Evolutionary conservation across 2,329 filamentous ascomycete species (phyloP), one percentile per base, ranked within the genome.

Genomic region (Pochonia chlamydosporia): DNA sequence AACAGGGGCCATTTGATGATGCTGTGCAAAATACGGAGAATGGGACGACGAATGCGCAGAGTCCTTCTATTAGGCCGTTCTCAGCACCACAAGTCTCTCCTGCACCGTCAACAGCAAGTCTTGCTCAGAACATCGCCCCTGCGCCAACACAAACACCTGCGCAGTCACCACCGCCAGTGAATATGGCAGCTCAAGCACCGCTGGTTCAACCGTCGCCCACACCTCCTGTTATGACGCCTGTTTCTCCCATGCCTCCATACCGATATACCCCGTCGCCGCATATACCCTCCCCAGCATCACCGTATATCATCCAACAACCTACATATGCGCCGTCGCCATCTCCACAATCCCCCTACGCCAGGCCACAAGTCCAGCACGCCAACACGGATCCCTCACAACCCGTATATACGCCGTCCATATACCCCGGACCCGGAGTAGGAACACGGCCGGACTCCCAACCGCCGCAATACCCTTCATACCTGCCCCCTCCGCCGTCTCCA

Each of bases 261-360:
- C 30, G n/a, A n/a, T n/a, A 26, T 13, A 40, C 10, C 23, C 36
- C 36, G 13, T 25, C 37, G 14, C 21, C 44, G 26, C 24, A 26
- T 23, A 28, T 25, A 7, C n/a, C 33, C 16, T 45, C 35, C 8
- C 43, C 35, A 5, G 44, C 45, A 13, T 39, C 40, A 20, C 33
- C 47, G 11, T 43, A 51, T 30, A 18, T 39, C 30, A 26, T 43
- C 4, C 44, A 43, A 4, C 52, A 45, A 24, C 43, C 43, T 26
- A 54, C 50, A 2, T 54, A 52, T 47, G 50, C 49, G 24, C 25
- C 50, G 3, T 41, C 41, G 11, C 36, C 43, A 20, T 20, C 40
- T 43, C 44, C 52, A 18, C 52, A 49, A 20, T 45, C 52, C 21
- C 16, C 8, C 41, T 16, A 23, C n/a, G 44, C 44, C 20, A 42